Percentiles rank a stretch among this genome's conserved stretches.
phyloP scores from a whole-genome alignment of 2,329 filamentous ascomycete genomes.

The Cryphonectria carpinicola region DNA sequence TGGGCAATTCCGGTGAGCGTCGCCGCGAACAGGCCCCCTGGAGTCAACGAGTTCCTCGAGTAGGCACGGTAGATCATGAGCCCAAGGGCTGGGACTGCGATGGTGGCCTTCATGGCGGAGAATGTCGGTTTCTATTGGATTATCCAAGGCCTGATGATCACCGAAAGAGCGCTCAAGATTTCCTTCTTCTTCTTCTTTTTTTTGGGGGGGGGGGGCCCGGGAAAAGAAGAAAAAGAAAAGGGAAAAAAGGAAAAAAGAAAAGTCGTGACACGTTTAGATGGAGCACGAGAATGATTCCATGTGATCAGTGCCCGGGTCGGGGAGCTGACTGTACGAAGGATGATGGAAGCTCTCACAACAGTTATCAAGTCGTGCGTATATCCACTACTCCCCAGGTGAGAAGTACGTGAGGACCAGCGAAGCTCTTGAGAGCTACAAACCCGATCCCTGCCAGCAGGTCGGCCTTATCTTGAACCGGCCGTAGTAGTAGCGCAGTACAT shows the following conservation, averaged over 20 bases:
- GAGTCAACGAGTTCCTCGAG: conserved; percentile 77
- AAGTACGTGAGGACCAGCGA: background rate
- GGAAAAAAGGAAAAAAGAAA: background rate
- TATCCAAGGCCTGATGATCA: too few relatives aligned
- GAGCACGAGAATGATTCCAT: background rate
- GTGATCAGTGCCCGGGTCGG: background rate
- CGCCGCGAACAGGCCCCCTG: conserved; percentile 73
- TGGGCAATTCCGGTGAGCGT: conserved; percentile 76
- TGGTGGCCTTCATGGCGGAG: conserved; percentile 58
- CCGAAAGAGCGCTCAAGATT: background rate
- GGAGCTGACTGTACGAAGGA: background rate
- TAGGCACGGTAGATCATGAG: conserved; percentile 69
- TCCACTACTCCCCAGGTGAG: background rate
- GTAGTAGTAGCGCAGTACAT: background rate
- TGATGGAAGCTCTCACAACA: background rate
- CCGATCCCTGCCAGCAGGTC: background rate
- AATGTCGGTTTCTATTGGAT: too few relatives aligned
- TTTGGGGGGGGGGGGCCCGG: too few relatives aligned
- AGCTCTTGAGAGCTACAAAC: background rate
- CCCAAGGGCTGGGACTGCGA: conserved; percentile 61
- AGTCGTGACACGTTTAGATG: background rate
- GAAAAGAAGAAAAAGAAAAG: too few relatives aligned
- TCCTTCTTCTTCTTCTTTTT: too few relatives aligned
- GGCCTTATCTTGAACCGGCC: background rate
- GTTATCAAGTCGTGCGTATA: background rate